Conservation (phyloP, 2,329 filamentous ascomycete species). For the Tolypocladium album region DNA sequence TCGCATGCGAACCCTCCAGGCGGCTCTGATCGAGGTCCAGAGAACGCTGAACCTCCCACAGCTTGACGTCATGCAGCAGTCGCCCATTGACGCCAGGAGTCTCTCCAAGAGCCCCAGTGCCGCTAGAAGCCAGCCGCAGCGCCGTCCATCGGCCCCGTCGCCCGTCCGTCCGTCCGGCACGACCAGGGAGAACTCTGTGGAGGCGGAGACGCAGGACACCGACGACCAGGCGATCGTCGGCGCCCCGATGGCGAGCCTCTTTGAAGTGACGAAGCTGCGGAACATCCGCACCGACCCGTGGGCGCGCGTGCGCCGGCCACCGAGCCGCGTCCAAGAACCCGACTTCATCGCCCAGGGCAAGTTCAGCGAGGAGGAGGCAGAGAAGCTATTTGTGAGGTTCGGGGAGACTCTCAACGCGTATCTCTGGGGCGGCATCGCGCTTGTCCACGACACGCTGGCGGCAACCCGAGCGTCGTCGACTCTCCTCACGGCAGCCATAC, state of each 20-base stretch:
- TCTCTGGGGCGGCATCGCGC: constrained; percentile 20
- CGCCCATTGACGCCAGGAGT: not conserved
- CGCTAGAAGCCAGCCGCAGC: not conserved
- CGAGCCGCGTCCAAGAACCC: constrained; percentile 6
- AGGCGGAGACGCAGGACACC: constrained; percentile 9
- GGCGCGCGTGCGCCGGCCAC: constrained; percentile 6
- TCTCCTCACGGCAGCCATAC: constrained; percentile 18
- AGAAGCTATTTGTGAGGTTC: constrained; percentile 16
- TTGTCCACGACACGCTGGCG: constrained; percentile 16
- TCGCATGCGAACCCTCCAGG: constrained; percentile 14
- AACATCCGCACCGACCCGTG: constrained; percentile 20
- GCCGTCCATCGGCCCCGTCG: not conserved
- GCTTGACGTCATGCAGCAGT: not conserved
- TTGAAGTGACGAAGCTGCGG: constrained; percentile 19
- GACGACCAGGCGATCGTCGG: constrained; percentile 17
- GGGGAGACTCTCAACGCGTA: constrained; percentile 18
- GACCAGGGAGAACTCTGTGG: constrained; percentile 20
- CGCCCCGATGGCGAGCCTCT: constrained; percentile 21
- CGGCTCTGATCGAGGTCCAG: constrained; percentile 15
- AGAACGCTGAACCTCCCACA: constrained; percentile 9
- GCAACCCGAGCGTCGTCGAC: constrained; percentile 16
- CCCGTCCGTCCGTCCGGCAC: constrained; percentile 12
- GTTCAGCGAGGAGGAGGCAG: constrained; percentile 14
- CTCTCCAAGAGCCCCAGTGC: not conserved
- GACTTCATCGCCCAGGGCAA: constrained; percentile 19